Base-by-base conservation (phyloP, 2,329 filamentous ascomycete genomes). In the Epicoccum sorghinum region DNA sequence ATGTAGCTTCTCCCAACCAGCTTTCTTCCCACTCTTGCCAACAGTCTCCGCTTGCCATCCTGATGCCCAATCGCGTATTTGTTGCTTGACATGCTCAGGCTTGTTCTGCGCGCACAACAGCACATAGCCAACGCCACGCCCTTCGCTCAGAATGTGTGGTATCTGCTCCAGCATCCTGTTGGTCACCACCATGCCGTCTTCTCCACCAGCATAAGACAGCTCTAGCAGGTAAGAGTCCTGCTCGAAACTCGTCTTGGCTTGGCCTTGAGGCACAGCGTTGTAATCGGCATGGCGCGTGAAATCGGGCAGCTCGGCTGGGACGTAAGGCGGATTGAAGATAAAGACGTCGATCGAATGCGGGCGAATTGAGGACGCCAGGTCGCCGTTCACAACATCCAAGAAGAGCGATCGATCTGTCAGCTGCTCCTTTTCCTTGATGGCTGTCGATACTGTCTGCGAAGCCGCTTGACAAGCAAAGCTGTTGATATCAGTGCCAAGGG, bases 301-400 rank as follows among this genome's bases (percentile, higher is more conserved):
- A 23, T 76, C 72, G 1, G 93, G 93, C 55, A 96, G 77, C 24
- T 88, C 83, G 2, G 93, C 96, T 2, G 95, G 95, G 12, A 99
- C 95, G 72, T 99, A 99, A 0, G 95, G 95, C 47, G 95, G 95
- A 71, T 99, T 99, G 82, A 98, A 99, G 25, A 99, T 83, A 58
- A 99, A 82, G 9, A 99, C 83, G 70, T 99, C 95, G 4, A 96
- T 83, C 35, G 77, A 75, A 2, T 81, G 79, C 0, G 78, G 69
- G 7, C 83, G 81, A 36, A 96, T 77, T 0, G 87, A 78, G 2
- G 82, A 75, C 4, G 83, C 81, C 0, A 99, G 81, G 69, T 98
- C 91, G 1, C 85, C 88, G 54, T 86, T 86, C 24, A 88, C 71
- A 14, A 88, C 83, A 36, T 86, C 88, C 7, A 95, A 75, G 64